These are phyloP conservation scores for Phytophthora sojae DNA, from an alignment of 352 stramenopile genomes.

Conservation along the genomic window DNA sequence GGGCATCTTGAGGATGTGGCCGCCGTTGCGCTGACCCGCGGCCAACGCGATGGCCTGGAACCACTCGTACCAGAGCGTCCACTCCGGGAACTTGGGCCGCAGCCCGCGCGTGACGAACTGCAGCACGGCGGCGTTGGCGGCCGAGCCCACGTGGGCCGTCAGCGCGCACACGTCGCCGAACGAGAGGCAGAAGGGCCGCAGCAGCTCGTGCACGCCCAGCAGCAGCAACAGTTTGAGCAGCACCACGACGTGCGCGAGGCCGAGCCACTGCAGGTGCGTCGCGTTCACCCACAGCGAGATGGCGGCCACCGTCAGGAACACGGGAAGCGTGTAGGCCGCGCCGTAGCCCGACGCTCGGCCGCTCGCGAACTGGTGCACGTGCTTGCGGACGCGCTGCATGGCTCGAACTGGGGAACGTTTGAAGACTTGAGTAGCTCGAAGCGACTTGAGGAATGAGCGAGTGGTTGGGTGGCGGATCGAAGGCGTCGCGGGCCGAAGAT, in stretches of 20 bases:
- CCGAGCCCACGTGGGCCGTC: slow-evolving; percentile 23
- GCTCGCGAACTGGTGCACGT: slow-evolving; percentile 24
- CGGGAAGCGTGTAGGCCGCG: slow-evolving; percentile 29
- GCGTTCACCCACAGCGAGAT: slow-evolving; percentile 40
- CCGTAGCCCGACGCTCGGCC: slow-evolving; percentile 22
- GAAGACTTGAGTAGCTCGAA: slow-evolving; percentile 1
- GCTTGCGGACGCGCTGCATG: slow-evolving; percentile 33
- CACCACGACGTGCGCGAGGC: slow-evolving; percentile 26
- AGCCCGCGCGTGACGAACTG: slow-evolving; percentile 36
- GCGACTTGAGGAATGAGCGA: slow-evolving; percentile 26
- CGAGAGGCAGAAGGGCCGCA: slow-evolving; percentile 52
- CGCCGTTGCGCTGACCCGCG: slow-evolving; percentile 35
- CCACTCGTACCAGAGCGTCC: slow-evolving; percentile 53
- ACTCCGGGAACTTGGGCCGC: slow-evolving; percentile 42
- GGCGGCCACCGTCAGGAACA: slow-evolving; percentile 21
- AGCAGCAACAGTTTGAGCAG: slow-evolving; percentile 34
- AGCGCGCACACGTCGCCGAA: slow-evolving; percentile 38
- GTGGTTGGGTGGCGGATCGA: neutral
- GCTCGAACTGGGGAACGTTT: neutral
- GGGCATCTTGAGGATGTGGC: slow-evolving; percentile 44
- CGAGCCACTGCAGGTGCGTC: slow-evolving; percentile 36
- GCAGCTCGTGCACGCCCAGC: slow-evolving; percentile 40
- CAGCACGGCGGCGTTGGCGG: slow-evolving; percentile 32
- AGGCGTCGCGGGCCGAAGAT: neutral
- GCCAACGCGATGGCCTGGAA: slow-evolving; percentile 49